These are phyloP conservation scores for Aspergillus pseudoviridinutans DNA, from an alignment of 2,329 filamentous ascomycete species.

Conservation along the genomic window DNA sequence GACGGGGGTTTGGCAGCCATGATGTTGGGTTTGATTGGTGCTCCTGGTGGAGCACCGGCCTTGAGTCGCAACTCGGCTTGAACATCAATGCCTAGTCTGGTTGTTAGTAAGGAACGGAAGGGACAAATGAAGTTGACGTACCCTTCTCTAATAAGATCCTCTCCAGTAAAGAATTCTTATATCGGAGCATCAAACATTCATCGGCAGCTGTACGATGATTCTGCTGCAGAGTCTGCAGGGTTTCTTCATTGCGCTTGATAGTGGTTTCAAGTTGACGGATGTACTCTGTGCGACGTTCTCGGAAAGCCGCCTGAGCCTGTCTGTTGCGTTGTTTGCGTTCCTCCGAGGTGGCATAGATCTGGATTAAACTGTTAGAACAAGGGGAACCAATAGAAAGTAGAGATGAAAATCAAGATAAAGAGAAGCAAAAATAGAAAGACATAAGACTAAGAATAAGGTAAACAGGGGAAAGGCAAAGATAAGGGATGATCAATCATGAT, in stretches of 20 bases:
- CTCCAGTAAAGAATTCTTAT: conserved; percentile 96
- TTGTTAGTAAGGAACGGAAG: conserved; percentile 3
- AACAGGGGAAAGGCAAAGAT: conserved; percentile 3
- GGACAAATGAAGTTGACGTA: conserved; percentile 32
- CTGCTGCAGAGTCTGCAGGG: conserved; percentile 84
- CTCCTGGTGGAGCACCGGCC: conserved; percentile 78
- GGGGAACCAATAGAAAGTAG: neutral
- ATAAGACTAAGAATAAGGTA: conserved; percentile 13
- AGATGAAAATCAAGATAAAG: neutral
- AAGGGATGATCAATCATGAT: conserved; percentile 1
- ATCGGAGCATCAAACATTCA: conserved; percentile 95
- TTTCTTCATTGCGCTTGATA: conserved; percentile 95
- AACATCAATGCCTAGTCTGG: conserved; percentile 77
- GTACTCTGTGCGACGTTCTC: conserved; percentile 95
- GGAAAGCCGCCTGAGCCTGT: conserved; percentile 94
- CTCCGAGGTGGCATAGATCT: conserved; percentile 99
- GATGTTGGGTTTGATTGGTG: conserved; percentile 58
- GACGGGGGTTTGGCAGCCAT: conserved; percentile 68
- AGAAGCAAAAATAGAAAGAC: conserved; percentile 10
- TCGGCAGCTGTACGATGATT: conserved; percentile 92
- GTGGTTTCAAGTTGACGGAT: conserved; percentile 98
- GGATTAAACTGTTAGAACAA: neutral
- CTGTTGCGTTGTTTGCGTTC: conserved; percentile 97
- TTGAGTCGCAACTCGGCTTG: conserved; percentile 93
- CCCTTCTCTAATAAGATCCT: conserved; percentile 95